A percentile compares a stretch with the other conserved stretches of the same genome.
Conservation (phyloP, 192 early-diverging fungal species). For the Chytriomyces confervae region DNA sequence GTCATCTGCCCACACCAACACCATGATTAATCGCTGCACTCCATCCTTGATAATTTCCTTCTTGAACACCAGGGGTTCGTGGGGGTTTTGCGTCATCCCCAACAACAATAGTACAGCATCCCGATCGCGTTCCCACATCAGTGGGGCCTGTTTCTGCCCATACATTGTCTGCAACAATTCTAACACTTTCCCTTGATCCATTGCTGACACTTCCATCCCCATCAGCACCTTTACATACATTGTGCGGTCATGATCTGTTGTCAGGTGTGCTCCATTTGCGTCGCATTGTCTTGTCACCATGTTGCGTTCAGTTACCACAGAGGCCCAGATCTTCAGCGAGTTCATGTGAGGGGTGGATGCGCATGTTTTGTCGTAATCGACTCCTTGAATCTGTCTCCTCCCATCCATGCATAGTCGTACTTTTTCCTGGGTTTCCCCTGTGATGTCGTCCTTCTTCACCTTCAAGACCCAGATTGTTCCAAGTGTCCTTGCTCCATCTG, state of each 20-base stretch:
- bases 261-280: too few relatives aligned
- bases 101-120: background rate
- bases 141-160: slow-evolving; percentile 12
- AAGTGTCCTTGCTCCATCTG: too few relatives aligned
- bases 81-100: background rate
- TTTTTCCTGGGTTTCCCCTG: too few relatives aligned
- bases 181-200: background rate
- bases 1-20: background rate
- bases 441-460: too few relatives aligned
- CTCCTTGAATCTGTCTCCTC: too few relatives aligned
- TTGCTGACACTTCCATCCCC: too few relatives aligned
- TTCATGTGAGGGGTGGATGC: slow-evolving; percentile 1
- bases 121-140: background rate
- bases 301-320: background rate
- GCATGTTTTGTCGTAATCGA: background rate
- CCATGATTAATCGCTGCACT: background rate
- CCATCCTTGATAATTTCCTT: background rate
- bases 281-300: slow-evolving; percentile 7
- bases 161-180: background rate
- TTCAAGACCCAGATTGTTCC: too few relatives aligned
- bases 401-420: too few relatives aligned
- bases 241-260: too few relatives aligned
- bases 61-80: background rate
- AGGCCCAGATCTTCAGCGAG: background rate
- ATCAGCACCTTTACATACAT: too few relatives aligned